phyloP scores from a whole-genome alignment of 768 basidiomycete genomes.

The Sporobolomyces pararoseus region DNA sequence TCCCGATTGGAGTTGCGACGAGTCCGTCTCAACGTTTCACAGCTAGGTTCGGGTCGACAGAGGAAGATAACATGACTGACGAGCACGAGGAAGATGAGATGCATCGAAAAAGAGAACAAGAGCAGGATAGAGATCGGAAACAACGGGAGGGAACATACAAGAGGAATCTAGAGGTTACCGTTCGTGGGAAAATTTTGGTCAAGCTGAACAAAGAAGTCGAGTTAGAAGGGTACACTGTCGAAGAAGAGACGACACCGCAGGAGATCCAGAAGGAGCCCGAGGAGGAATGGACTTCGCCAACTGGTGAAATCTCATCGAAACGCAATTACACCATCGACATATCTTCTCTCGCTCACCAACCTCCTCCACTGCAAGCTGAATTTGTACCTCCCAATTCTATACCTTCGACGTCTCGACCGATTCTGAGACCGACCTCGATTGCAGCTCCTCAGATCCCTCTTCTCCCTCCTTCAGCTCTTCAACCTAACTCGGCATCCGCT shows the following conservation, averaged over 20 bases:
- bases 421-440: slow-evolving; percentile 9
- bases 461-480: background rate
- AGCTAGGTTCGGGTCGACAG: slow-evolving; percentile 16
- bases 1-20: slow-evolving; percentile 27
- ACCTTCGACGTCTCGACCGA: background rate
- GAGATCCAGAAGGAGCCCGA: background rate
- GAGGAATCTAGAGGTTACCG: slow-evolving; percentile 19
- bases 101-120: background rate
- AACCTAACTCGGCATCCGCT: background rate
- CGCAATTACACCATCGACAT: slow-evolving; percentile 36
- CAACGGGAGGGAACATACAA: background rate
- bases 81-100: background rate
- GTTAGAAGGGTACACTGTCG: background rate
- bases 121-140: background rate
- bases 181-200: slow-evolving; percentile 15
- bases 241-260: background rate
- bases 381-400: background rate
- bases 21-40: slow-evolving; percentile 30
- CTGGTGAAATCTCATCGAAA: background rate
- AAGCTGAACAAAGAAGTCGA: background rate
- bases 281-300: background rate
- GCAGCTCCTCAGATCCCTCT: slow-evolving; percentile 1
- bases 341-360: slow-evolving; percentile 16
- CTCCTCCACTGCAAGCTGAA: background rate
- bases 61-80: background rate